Base-by-base conservation (phyloP, 1,284 basidiomycete genomes). In the Ustilago hordei region DNA sequence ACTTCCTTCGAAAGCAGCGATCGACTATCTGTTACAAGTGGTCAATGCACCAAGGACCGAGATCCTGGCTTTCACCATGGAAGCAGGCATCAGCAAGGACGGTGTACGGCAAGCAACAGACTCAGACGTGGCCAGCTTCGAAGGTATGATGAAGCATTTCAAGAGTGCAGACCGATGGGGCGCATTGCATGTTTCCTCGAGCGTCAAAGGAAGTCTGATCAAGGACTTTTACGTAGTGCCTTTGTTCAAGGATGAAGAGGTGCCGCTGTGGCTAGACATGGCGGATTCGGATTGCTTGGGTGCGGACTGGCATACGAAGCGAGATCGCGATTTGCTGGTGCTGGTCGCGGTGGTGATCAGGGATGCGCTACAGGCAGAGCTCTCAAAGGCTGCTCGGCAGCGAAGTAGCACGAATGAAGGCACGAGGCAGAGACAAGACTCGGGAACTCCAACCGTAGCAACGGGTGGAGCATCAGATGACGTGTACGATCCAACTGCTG, bases 161-260 rank as follows among this genome's bases (percentile, higher is more conserved):
- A 68, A 62, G 36, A 53, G 63, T 53, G 76, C 64, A 34, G 70
- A 77, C 36, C 68, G 84, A 9, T 86, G 83, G 69, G 84, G 82
- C 11, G 84, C 84, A 23, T 47, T 85, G 41, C 75, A 78, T 32
- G 69, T 83, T 39, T 69, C 75, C 12, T 70, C 70, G 13, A 70
- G 71, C n/a, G 71, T 67, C 50, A 74, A 68, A 35, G 62, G 69
- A 23, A 60, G 66, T 4, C 60, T 84, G 55, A 75, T 86, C 57
- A 86, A 86, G 53, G 84, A 86, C 71, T 84, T 86, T 36, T 86
- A 86, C 64, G 45, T 84, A 1, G 82, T 78, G 2, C 78, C 84
- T 12, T 72, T 86, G 28, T 62, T 55, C 35, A 69, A 76, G 35
- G 60, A 83, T 52, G 64, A 71, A 13, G 69, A 75, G 11, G 76